phyloP scores from a whole-genome alignment of 148 eudicot species.

The Vaccinium myrtillus region DNA sequence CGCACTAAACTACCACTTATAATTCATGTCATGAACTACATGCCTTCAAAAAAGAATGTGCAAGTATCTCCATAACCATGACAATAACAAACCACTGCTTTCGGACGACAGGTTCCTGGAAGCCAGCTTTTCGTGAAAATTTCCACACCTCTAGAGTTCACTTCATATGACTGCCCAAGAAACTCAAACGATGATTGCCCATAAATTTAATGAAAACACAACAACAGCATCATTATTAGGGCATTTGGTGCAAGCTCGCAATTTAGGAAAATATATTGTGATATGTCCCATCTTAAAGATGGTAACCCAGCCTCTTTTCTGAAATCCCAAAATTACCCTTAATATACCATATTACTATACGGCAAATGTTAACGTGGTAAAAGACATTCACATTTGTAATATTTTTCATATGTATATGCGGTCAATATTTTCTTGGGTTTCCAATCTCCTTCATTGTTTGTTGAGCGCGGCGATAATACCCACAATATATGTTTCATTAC shows the following conservation, averaged over 20 bases:
- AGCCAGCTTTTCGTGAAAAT: conserved; percentile 89
- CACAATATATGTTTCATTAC: neutral
- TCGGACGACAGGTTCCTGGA: conserved; percentile 57
- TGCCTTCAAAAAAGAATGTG: conserved; percentile 94
- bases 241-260: neutral
- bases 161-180: conserved; percentile 61
- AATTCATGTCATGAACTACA: conserved; percentile 25
- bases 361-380: neutral
- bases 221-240: neutral
- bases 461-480: neutral
- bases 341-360: neutral
- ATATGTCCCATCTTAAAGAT: too few species aligned
- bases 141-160: conserved; percentile 76
- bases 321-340: neutral
- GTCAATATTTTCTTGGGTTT: neutral
- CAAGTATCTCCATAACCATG: conserved; percentile 99
- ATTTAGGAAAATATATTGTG: too few species aligned
- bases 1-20: conserved; percentile 15
- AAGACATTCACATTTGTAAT: neutral
- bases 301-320: neutral
- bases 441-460: neutral
- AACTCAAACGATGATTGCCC: conserved; percentile 14
- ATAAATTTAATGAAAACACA: neutral
- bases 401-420: neutral
- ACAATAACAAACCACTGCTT: conserved; percentile 71